These are phyloP conservation scores for Suillus decipiens DNA, from an alignment of 768 basidiomycete species.

Conservation along the genomic window DNA sequence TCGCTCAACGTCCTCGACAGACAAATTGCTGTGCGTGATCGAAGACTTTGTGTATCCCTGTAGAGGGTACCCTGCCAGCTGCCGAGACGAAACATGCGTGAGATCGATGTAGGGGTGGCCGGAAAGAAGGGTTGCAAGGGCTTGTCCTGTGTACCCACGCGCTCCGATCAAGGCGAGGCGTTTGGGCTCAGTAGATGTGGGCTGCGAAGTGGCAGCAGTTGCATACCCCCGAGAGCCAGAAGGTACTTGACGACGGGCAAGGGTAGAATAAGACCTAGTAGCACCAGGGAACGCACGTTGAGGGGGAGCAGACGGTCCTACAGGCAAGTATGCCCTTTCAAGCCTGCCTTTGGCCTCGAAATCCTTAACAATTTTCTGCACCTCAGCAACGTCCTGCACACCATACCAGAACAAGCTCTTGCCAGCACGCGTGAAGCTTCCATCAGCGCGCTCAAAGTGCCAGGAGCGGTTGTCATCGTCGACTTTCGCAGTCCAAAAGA, in stretches of 20 bases:
- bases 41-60: conserved; percentile 77
- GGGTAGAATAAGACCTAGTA: conserved; percentile 59
- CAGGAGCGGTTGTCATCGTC: conserved; percentile 97
- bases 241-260: conserved; percentile 46
- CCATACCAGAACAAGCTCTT: conserved; percentile 98
- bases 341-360: conserved; percentile 82
- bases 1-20: conserved; percentile 71
- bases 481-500: conserved; percentile 97
- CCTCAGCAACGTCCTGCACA: conserved; percentile 85
- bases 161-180: conserved; percentile 95
- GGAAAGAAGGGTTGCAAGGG: conserved; percentile 84
- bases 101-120: conserved; percentile 87
- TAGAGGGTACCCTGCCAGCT: conserved; percentile 81
- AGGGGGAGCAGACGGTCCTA: conserved; percentile 69
- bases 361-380: conserved; percentile 78
- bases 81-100: conserved; percentile 95
- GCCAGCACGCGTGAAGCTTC: conserved; percentile 94
- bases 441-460: conserved; percentile 99
- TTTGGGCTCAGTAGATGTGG: conserved; percentile 67
- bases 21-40: conserved; percentile 81
- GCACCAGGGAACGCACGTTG: conserved; percentile 44
- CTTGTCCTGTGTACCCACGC: conserved; percentile 93
- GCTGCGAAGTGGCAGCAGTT: conserved; percentile 49
- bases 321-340: conserved; percentile 87
- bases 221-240: conserved; percentile 76